Conservation (phyloP, 1,139 yeast species). For the Taiozyma sp. region DNA sequence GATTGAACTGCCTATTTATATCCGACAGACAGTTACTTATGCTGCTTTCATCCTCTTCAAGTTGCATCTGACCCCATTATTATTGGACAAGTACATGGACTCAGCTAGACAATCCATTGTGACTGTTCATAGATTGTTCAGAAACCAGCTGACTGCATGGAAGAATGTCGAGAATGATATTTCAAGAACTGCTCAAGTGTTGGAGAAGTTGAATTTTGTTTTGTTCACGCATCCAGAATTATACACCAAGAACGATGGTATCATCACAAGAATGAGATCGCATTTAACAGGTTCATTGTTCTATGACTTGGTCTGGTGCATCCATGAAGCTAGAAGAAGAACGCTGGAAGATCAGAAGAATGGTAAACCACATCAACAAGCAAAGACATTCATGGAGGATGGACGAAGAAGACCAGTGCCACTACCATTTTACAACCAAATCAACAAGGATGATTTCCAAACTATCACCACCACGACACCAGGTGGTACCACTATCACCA, state of each 20-base stretch:
- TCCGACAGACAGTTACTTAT: constrained; percentile 78
- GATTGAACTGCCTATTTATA: constrained; percentile 81
- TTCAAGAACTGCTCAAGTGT: constrained; percentile 86
- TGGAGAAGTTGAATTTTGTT: constrained; percentile 85
- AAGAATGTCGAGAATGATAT: constrained; percentile 81
- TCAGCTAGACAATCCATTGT: constrained; percentile 92
- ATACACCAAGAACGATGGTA: constrained; percentile 61
- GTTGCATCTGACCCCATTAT: constrained; percentile 71
- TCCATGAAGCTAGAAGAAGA: constrained; percentile 87
- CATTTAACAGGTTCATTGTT: constrained; percentile 89
- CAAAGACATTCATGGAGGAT: constrained; percentile 16
- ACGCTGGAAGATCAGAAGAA: constrained; percentile 44
- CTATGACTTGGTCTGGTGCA: constrained; percentile 91
- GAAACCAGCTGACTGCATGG: constrained; percentile 92
- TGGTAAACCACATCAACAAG: constrained; percentile 25
- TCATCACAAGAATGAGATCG: constrained; percentile 83
- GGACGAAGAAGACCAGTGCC: constrained; percentile 47
- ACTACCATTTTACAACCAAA: constrained; percentile 88
- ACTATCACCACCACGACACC: constrained; percentile 86
- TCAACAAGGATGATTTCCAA: constrained; percentile 85
- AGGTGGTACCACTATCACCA: constrained; percentile 87
- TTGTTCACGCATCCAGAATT: constrained; percentile 84
- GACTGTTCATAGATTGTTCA: constrained; percentile 79
- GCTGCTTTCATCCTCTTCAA: constrained; percentile 78
- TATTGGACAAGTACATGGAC: constrained; percentile 73